Evolutionary conservation across 176 grass and related monocot species (phyloP), one percentile per base, ranked within the genome.

Genomic region (Ampelocalamus luodianensis): DNA sequence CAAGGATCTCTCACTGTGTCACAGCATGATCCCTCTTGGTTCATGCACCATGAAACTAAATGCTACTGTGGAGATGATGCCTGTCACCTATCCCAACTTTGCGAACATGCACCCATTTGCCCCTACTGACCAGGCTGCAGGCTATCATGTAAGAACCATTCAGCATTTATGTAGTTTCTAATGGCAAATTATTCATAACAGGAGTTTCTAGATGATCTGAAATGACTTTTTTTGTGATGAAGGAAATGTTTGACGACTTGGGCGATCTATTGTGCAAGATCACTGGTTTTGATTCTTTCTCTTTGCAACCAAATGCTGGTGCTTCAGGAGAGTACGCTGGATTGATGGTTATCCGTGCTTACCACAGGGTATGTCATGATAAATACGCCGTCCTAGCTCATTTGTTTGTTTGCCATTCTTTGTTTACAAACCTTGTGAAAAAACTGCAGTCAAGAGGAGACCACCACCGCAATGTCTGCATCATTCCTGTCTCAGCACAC

Each of bases 21-120:
- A 99, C 86, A 99, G 96, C 82, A 99, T 99, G 96, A 99, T 99
- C 74, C 93, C 96, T 78, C 91, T 99, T 59, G 96, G 96, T 81
- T 99, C 96, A 72, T 99, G 96, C 87, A 99, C 96, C 39, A 99
- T 99, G 96, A 99, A 99, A 91, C 85, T 99, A 44, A 99, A 99
- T 86, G 93, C 96, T 71, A 99, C 93, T 10, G 93, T 85, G 13
- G 96, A 99, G 87, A 99, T 99, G 93, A 99, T 99, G 86, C 96
- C 96, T n/a, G 96, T 99, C 39, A 99, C 93, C 65, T 94, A 86
- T 62, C 91, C 96, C 81, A 99, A 86, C 76, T 99, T 99, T 59
- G 91, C 96, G 0, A 91, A 90, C 79, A 72, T 96, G 85, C 96
- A 99, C 79, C 96, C 96, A 32, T 99, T 99, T 92, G 91, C 79